Evolutionary conservation across 129 eudicot genomes (phyloP), one percentile per base, ranked within the genome.

Genomic region (Pittosporum tobira): DNA sequence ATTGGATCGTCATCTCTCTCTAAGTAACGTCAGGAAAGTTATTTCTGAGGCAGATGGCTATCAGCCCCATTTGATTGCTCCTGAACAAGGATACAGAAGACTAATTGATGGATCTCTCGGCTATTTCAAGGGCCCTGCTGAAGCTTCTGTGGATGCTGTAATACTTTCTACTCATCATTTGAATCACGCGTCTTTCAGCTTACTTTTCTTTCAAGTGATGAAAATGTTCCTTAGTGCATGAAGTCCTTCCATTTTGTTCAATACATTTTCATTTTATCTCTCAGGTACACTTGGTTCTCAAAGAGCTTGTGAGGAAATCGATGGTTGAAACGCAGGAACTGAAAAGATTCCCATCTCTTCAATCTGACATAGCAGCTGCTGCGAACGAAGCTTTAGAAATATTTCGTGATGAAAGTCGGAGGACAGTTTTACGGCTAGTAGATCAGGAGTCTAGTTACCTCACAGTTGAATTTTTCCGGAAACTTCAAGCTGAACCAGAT

Each of bases 21-120:
- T 69, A 64, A 81, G 70, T 64, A 91, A 91, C 45, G 96, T 91
- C 55, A 72, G 83, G 29, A 91, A 84, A 81, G 91, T 91, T 51
- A 84, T 91, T 62, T 72, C 99, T 12, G 99, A 91, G 73, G 99
- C 99, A 62, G 99, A 91, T 83, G 99, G 99, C 60, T 91, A 91
- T 74, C 99, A 91, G 59, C 96, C 99, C 62, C 99, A 91, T 67
- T 72, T 91, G 65, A 78, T 91, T 71, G 99, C 99, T 59, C 99
- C 99, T 54, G 99, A 91, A 59, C 99, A 91, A 81, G 99, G 99
- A 52, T 87, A 87, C 64, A 87, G 99, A 73, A 87, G 99, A 76
- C 67, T 91, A 47, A 91, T 91, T 62, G 99, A 91, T 66, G 99
- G 99, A 81, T 91, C 94, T 68, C 99, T 91, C 29, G 99, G 96